Evolutionary conservation across 176 grass and related monocot species (phyloP), one percentile per base, ranked within the genome.

Genomic region (Saccharum officinarum): DNA sequence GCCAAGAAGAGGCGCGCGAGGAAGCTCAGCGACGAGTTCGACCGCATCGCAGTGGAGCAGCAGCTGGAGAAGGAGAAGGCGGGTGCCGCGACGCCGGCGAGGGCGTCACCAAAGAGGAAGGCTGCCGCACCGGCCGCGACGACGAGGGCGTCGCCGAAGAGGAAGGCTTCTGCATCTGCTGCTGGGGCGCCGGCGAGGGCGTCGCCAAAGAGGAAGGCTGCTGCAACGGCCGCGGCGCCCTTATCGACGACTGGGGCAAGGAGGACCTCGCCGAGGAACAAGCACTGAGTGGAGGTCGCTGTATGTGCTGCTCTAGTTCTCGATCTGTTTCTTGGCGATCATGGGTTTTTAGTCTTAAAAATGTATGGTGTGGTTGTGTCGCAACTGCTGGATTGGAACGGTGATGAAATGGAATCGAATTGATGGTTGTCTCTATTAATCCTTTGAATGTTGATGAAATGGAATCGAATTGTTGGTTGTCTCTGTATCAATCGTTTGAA

Each of bases 21-120:
- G 69, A 86, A 88, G 77, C 93, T 96, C 8, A 69, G 66, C 9
- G 89, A 88, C 57, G 91, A 95, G 79, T 94, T 98, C 45, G 91
- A 95, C 69, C 86, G 59, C 84, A 88, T 94, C 31, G 91, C 93
- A 18, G 78, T 67, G 28, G 30, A 85, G 65, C 86, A 77, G 16
- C 61, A 73, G 68, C 46, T 15, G 18, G 76, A 5, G 47, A 6
- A 77, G 18, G 66, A 47, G 45, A 15, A 80, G 89, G 45, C 67
- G 8, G 45, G 13, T 4, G 33, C 65, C 2, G 67, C 31, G 3
- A 16, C 63, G 4, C 77, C 70, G 25, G 78, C 73, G 42, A 98
- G 85, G 89, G 76, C 76, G 2, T 83, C 80, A 1, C 80, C 76
- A 40, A 91, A 42, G 80, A 83, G n/a, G 67, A 65, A 25, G 33